These are phyloP conservation scores for Phialophora verrucosa DNA, from an alignment of 2,329 filamentous ascomycete species.

Conservation along the genomic window DNA sequence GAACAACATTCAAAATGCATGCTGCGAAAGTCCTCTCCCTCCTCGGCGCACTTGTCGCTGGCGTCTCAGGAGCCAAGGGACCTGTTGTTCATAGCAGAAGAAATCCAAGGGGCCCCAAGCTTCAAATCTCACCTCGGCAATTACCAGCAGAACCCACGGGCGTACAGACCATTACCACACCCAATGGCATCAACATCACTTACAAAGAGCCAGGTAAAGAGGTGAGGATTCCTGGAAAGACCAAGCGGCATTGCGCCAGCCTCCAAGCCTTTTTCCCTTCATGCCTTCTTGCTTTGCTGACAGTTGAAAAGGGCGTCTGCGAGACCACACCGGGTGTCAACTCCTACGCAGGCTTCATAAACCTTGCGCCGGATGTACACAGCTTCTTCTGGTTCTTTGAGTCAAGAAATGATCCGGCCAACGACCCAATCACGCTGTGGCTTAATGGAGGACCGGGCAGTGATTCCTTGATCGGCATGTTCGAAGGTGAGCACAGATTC, in stretches of 20 bases:
- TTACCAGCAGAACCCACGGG: slow-evolving; percentile 47
- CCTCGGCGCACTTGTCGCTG: slow-evolving; percentile 22
- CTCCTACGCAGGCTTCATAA: slow-evolving; percentile 62
- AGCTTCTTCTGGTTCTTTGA: slow-evolving; percentile 65
- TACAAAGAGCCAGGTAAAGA: slow-evolving; percentile 63
- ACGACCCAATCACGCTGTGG: slow-evolving; percentile 51
- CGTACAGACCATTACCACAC: slow-evolving; percentile 48
- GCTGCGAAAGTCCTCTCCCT: slow-evolving; percentile 7
- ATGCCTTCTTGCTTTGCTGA: background rate
- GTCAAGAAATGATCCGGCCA: slow-evolving; percentile 57
- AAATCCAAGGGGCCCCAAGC: slow-evolving; percentile 21
- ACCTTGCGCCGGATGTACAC: slow-evolving; percentile 58
- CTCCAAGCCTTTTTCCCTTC: background rate
- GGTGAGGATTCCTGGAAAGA: background rate
- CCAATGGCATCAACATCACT: slow-evolving; percentile 58
- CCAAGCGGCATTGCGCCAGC: background rate
- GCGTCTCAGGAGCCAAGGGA: slow-evolving; percentile 26
- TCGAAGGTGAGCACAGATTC: slow-evolving; percentile 44
- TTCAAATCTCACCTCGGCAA: slow-evolving; percentile 42
- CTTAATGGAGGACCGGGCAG: slow-evolving; percentile 52
- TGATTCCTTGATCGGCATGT: slow-evolving; percentile 51
- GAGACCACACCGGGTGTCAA: slow-evolving; percentile 63
- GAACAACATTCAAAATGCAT: slow-evolving; percentile 20
- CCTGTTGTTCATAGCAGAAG: slow-evolving; percentile 33
- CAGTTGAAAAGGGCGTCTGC: slow-evolving; percentile 48